Evolutionary conservation across 2,329 filamentous ascomycete genomes (phyloP), one percentile per base, ranked within the genome.

Genomic region (Penicillium freii): DNA sequence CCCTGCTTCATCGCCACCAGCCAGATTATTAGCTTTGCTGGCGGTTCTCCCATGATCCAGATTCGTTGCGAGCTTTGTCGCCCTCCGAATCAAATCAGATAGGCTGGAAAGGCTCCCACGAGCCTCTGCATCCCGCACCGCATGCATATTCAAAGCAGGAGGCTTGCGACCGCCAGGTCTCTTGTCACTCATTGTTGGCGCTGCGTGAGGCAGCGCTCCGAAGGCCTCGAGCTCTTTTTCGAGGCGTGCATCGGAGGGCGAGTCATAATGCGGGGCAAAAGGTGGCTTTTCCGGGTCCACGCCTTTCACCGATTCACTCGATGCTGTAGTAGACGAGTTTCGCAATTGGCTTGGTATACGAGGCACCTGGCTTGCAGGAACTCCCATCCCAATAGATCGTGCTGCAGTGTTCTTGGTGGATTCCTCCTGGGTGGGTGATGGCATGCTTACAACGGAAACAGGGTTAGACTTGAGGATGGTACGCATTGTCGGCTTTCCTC

Each of bases 31-130:
- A 74, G 82, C 66, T 56, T 82, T 78, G 68, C 84, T 87, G 13
- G 85, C 85, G 21, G 86, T 87, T 63, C 77, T 87, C 13, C 93
- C 93, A 63, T 87, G 87, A 67, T 97, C 93, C 57, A 99, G 87
- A 75, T 96, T 92, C 0, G 90, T 85, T 17, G 92, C 93, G 38
- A 97, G 79, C 63, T 86, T 86, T 0, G 93, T 97, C 11, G 94
- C 94, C 65, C 94, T 85, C 68, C 86, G 84, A 64, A 99, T 97
- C 59, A 99, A 78, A 71, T 97, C 94, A 0, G 92, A 89, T 58
- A 99, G 78, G 74, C 92, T 97, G 1, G 94, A 97, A 62, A 96
- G 80, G 71, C 92, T 97, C 4, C 91, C 92, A 68, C 94, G 85
- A 1, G 88, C 85, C 73, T 97, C 91, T 17, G 90, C 90, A 51